phyloP scores from a whole-genome alignment of 2,329 filamentous ascomycete genomes.

The Cladophialophora exuberans region DNA sequence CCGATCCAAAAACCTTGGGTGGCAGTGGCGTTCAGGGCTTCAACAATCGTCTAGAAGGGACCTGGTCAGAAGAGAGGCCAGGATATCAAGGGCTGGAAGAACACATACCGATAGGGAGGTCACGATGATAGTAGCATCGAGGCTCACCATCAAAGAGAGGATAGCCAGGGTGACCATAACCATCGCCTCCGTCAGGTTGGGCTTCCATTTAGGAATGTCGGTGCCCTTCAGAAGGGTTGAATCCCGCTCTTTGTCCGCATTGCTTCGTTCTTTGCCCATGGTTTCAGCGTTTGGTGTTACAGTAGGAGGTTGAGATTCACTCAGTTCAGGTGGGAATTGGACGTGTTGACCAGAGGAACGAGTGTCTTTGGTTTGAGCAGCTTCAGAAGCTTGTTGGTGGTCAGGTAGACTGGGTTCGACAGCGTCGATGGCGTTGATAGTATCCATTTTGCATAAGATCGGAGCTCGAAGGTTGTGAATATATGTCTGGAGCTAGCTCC shows the following conservation, averaged over 20 bases:
- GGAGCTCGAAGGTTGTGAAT: not conserved
- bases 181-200: slow-evolving; percentile 20
- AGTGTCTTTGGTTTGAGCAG: not conserved
- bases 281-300: not conserved
- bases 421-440: not conserved
- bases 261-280: not conserved
- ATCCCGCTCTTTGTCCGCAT: not conserved
- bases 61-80: slow-evolving; percentile 28
- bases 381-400: not conserved
- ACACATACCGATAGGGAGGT: slow-evolving; percentile 23
- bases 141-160: slow-evolving; percentile 53
- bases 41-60: slow-evolving; percentile 46
- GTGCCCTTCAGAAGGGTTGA: not conserved
- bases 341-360: too few species aligned
- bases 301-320: not conserved
- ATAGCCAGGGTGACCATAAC: slow-evolving; percentile 41
- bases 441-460: not conserved
- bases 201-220: slow-evolving; percentile 15
- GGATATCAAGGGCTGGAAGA: not conserved
- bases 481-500: not conserved
- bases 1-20: slow-evolving; percentile 55
- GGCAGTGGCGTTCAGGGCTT: slow-evolving; percentile 39
- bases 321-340: too few species aligned
- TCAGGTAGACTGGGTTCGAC: too few species aligned
- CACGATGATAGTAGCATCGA: slow-evolving; percentile 53